Conservation (phyloP, 1,139 yeast genomes). For the Kodamaea ohmeri region DNA sequence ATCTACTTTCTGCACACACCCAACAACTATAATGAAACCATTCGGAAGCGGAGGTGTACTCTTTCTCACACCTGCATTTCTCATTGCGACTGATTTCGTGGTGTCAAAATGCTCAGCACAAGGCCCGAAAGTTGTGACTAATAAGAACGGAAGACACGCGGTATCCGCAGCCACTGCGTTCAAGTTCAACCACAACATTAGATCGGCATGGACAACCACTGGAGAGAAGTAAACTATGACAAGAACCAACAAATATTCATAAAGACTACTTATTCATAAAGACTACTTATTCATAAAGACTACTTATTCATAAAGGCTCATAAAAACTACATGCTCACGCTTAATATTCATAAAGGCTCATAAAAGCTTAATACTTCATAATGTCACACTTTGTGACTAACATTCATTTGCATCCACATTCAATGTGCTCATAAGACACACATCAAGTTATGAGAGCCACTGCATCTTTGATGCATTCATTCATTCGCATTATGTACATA, state of each 20-base stretch:
- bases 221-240: constrained; percentile 2
- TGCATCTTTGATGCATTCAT: not conserved
- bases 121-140: constrained; percentile 16
- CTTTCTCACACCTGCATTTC: constrained; percentile 20
- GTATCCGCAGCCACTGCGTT: constrained; percentile 5
- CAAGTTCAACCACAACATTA: constrained; percentile 10
- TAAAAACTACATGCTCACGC: no score
- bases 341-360: no score
- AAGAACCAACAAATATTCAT: not conserved
- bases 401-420: not conserved
- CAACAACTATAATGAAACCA: constrained; percentile 14
- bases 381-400: not conserved
- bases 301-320: not conserved
- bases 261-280: not conserved
- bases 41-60: constrained; percentile 18
- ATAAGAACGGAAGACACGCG: constrained; percentile 9
- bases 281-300: not conserved
- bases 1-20: constrained; percentile 5
- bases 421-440: no score
- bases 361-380: not conserved
- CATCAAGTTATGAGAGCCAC: no score
- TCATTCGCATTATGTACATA: constrained; percentile 1
- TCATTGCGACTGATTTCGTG: constrained; percentile 19
- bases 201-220: constrained; percentile 9
- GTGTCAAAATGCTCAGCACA: constrained; percentile 18